Percentiles rank a stretch among this genome's conserved stretches.
phyloP scores from a whole-genome alignment of 2,329 filamentous ascomycete genomes.

The Aspergillus niger region DNA sequence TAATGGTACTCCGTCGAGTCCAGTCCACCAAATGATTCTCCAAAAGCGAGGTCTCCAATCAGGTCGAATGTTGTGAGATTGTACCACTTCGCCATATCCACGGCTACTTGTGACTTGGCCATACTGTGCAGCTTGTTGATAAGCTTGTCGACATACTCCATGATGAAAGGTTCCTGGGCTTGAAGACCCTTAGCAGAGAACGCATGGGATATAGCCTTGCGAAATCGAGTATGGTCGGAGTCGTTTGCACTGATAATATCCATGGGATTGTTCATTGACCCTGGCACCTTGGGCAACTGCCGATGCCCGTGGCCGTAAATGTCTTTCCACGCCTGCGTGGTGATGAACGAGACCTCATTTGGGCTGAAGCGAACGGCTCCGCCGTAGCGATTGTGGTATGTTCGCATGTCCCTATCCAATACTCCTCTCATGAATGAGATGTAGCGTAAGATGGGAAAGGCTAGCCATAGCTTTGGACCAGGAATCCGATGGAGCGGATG shows the following conservation, averaged over 20 bases:
- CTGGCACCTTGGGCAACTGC: slow-evolving; percentile 15
- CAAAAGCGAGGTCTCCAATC: slow-evolving; percentile 30
- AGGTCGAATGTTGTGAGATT: slow-evolving; percentile 31
- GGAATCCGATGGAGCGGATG: slow-evolving; percentile 19
- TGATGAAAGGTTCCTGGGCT: slow-evolving; percentile 39
- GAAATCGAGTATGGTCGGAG: slow-evolving; percentile 28
- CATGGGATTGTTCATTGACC: background rate
- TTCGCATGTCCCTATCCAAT: slow-evolving; percentile 11
- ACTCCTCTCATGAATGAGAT: slow-evolving; percentile 13
- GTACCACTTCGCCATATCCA: slow-evolving; percentile 30
- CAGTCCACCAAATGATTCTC: slow-evolving; percentile 27
- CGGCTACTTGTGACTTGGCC: slow-evolving; percentile 5
- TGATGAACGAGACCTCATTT: slow-evolving; percentile 35
- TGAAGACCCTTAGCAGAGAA: slow-evolving; percentile 45
- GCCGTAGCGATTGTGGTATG: slow-evolving; percentile 18
- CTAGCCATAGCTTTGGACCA: slow-evolving; percentile 20
- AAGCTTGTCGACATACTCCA: slow-evolving; percentile 32
- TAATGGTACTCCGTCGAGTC: slow-evolving; percentile 21
- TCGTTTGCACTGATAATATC: slow-evolving; percentile 19
- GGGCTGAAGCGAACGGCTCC: slow-evolving; percentile 34
- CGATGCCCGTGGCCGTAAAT: slow-evolving; percentile 27
- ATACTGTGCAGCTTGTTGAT: slow-evolving; percentile 24
- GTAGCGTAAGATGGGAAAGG: slow-evolving; percentile 17
- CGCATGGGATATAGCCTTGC: slow-evolving; percentile 36
- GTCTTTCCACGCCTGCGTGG: slow-evolving; percentile 27